Evolutionary conservation across 805 yeast species (phyloP).

Genomic region (Pachysolen tannophilus): DNA sequence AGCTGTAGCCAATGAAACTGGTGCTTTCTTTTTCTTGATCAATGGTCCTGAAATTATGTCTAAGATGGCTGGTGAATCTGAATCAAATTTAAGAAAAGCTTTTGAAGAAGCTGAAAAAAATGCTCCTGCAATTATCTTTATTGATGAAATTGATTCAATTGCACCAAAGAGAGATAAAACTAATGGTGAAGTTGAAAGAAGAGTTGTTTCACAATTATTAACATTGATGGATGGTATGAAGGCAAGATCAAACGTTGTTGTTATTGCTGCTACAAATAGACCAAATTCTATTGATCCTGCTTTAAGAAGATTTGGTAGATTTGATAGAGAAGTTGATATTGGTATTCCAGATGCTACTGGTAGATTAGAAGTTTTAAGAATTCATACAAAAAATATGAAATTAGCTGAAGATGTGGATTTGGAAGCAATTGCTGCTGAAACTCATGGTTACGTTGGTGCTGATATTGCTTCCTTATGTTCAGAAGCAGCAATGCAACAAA

Average conservation of each 20-base stretch:
- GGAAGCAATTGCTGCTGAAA: conserved; percentile 92
- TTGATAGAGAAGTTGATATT: conserved; percentile 80
- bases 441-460: conserved; percentile 99
- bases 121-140: conserved; percentile 95
- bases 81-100: conserved; percentile 93
- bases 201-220: conserved; percentile 96
- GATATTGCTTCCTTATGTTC: conserved; percentile 97
- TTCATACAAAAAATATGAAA: conserved; percentile 98
- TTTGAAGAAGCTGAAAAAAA: conserved; percentile 99
- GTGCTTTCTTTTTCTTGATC: conserved; percentile 95
- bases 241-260: conserved; percentile 97
- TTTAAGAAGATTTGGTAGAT: conserved; percentile 76
- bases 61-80: conserved; percentile 99
- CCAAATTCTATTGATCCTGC: conserved; percentile 86
- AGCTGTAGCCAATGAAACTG: conserved; percentile 99
- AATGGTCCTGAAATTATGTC: conserved; percentile 99
- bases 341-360: conserved; percentile 98
- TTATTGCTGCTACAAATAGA: conserved; percentile 94
- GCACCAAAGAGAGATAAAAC: conserved; percentile 99
- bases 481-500: conserved; percentile 99
- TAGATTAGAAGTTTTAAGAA: conserved; percentile 91
- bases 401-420: conserved; percentile 90
- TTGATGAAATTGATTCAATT: conserved; percentile 97
- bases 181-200: conserved; percentile 98
- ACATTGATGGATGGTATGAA: conserved; percentile 99